These are phyloP conservation scores for Colletotrichum kahawae DNA, from an alignment of 2,329 filamentous ascomycete genomes.

Conservation along the genomic window DNA sequence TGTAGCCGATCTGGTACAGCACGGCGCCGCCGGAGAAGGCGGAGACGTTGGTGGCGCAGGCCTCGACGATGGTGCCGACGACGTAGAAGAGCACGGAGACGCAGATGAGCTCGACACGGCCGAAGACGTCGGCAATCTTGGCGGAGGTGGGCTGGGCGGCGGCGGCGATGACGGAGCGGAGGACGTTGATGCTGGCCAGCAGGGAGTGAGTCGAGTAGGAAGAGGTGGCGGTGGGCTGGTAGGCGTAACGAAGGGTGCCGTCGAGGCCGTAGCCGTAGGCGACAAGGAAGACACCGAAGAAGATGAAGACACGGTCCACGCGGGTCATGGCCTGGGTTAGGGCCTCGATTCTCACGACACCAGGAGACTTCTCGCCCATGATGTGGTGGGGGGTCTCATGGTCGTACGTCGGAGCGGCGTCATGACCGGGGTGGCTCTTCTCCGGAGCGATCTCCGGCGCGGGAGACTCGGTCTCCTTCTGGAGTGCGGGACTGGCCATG, in stretches of 20 bases:
- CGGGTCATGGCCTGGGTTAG: conserved; percentile 56
- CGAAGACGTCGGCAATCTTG: conserved; percentile 68
- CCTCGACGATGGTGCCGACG: conserved; percentile 61
- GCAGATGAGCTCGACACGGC: conserved; percentile 62
- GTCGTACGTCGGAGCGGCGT: not conserved
- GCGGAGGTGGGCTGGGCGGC: conserved; percentile 62
- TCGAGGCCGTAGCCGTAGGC: conserved; percentile 70
- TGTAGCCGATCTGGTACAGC: conserved; percentile 69
- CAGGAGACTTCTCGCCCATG: conserved; percentile 44
- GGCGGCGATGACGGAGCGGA: conserved; percentile 63
- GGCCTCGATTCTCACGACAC: conserved; percentile 65
- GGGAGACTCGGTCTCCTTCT: not conserved
- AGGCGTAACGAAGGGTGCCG: conserved; percentile 58
- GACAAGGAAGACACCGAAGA: conserved; percentile 65
- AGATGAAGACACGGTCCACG: conserved; percentile 60
- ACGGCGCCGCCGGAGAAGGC: conserved; percentile 63
- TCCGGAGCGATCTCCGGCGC: not conserved
- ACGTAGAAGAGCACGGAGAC: conserved; percentile 67
- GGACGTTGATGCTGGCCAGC: conserved; percentile 60
- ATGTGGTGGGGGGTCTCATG: conserved; percentile 18
- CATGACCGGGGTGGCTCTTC: not conserved
- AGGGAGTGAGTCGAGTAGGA: conserved; percentile 58
- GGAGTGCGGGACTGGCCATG: not conserved
- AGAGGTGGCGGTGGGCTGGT: conserved; percentile 60
- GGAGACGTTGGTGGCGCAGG: conserved; percentile 50